phyloP scores from a whole-genome alignment of 2,329 filamentous ascomycete species.

The Fusarium phyllophilum region DNA sequence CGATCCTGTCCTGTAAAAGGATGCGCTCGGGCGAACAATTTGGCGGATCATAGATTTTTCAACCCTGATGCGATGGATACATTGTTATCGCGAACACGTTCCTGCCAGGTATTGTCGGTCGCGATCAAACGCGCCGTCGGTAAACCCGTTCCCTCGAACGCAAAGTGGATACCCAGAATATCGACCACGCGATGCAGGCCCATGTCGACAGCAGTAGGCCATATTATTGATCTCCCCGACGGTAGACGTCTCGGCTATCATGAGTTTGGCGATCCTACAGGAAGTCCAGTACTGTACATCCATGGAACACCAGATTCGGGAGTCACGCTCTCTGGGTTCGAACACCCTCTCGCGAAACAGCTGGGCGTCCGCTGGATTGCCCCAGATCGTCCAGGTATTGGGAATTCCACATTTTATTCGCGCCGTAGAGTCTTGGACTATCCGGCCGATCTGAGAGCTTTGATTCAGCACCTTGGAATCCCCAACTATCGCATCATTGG shows the following conservation, averaged over 20 bases:
- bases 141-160: neutral
- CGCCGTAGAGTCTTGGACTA: neutral
- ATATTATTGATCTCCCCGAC: neutral
- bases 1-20: neutral
- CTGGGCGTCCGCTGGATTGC: neutral
- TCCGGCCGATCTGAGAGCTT: neutral
- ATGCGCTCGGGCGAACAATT: neutral
- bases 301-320: neutral
- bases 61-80: neutral
- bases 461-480: neutral
- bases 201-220: neutral
- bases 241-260: conserved; percentile 4
- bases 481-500: neutral
- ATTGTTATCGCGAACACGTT: neutral
- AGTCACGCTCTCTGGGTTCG: neutral
- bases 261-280: neutral
- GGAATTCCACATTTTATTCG: neutral
- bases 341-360: neutral
- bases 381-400: conserved; percentile 1
- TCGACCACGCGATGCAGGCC: neutral
- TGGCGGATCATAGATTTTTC: neutral
- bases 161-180: no score
- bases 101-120: neutral
- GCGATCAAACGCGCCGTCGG: neutral
- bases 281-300: neutral